Base-by-base conservation (phyloP, 1,139 yeast genomes). In the Dujonia santamariae region DNA sequence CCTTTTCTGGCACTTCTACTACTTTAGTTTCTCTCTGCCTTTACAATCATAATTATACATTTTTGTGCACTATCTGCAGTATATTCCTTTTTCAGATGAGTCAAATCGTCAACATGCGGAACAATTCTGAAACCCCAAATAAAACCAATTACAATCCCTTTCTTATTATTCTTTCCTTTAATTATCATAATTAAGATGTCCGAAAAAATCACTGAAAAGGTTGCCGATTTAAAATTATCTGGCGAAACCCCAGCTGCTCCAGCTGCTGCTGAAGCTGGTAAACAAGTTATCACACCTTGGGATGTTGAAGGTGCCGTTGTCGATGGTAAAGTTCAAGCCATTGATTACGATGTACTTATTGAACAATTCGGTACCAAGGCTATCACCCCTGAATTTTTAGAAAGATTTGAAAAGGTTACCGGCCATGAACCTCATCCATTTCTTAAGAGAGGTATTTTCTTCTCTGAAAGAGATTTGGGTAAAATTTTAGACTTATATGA, bases 291-390 rank as follows among this genome's bases (percentile, higher is more conserved):
- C 46, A 94, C 98, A 0, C 98, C 98, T 31, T 92, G 98, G 97
- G 97, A 92, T 56, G 99, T 94, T 19, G 96, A 86, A 61, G 99
- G 98, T 41, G 98, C 97, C 3, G 95, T 90, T 31, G 96, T 86
- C 34, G 95, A 88, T 51, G 99, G 99, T 32, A 70, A 83, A 52
- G 77, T 85, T 15, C 88, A 84, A 56, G 90, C 80, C 22, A 90
- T 92, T 46, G 97, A 92, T 63, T 92, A 92, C 60, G 92, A 85
- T 42, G 86, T 86, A 61, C 72, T 92, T 48, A 84, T 87, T 48
- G 67, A 71, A 44, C 87, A 85, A 56, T 92, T 92, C 53, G 99
- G 99, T 45, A 90, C 98, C 32, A 79, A 69, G 44, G 69, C 72
- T 34, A 80, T 92, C 49, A 71, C 79, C 12, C 63, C 70, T 26